Evolutionary conservation across 2,329 filamentous ascomycete genomes (phyloP).

Genomic region (Colletotrichum sp.): DNA sequence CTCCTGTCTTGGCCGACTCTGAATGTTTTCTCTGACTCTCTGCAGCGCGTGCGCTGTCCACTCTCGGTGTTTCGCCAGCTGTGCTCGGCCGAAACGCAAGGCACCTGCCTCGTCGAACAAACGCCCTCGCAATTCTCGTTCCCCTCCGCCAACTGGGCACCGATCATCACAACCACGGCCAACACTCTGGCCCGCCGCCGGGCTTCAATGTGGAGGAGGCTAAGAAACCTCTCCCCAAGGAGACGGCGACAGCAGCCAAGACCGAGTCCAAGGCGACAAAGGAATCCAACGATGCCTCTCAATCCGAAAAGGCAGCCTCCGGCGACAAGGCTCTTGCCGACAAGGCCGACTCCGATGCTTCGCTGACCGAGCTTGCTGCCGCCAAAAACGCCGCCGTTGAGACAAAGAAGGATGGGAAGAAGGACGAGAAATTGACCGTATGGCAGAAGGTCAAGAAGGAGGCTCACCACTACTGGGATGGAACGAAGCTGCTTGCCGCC

Average conservation of each 20-base stretch:
- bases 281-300: constrained; percentile 19
- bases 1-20: neutral
- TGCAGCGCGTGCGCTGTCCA: constrained; percentile 51
- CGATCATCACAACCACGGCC: constrained; percentile 59
- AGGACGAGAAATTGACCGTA: constrained; percentile 85
- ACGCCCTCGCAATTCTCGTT: constrained; percentile 62
- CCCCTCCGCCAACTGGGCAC: constrained; percentile 62
- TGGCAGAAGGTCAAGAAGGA: constrained; percentile 97
- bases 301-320: constrained; percentile 27
- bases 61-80: constrained; percentile 50
- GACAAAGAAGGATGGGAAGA: constrained; percentile 68
- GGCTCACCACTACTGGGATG: constrained; percentile 94
- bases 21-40: constrained; percentile 27
- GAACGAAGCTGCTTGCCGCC: constrained; percentile 89
- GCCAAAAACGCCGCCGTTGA: constrained; percentile 66
- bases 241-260: constrained; percentile 42
- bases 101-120: constrained; percentile 47
- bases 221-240: constrained; percentile 78
- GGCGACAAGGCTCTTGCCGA: constrained; percentile 31
- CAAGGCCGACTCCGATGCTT: constrained; percentile 44
- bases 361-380: constrained; percentile 65
- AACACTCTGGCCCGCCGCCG: constrained; percentile 73
- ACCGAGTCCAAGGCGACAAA: constrained; percentile 36
- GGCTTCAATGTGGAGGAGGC: constrained; percentile 91
- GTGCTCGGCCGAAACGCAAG: constrained; percentile 51